Base-by-base conservation (phyloP, 2,329 filamentous ascomycete species). In the Rugonectria rugulosa region DNA sequence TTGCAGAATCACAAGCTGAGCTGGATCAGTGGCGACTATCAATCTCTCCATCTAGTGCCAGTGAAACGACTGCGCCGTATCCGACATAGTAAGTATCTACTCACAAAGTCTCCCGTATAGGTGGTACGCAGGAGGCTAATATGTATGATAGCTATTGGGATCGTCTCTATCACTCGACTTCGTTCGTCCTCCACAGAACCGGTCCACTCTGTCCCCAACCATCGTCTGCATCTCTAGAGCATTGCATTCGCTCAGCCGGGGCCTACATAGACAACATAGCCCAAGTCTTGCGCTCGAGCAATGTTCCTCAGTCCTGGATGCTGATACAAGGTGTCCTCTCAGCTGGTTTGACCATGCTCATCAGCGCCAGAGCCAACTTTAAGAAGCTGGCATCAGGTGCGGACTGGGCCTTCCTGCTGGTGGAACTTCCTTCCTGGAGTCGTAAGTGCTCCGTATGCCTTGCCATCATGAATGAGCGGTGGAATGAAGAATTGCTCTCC, bases 221-320 rank as follows among this genome's bases (percentile, higher is more conserved):
- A 5, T 23, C 41, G 9, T 6, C 27, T 31, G 9, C 27, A 23
- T 50, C 45, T 2, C 34, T 48, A 9, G 45, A 48, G 23, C 34
- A 20, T 11, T 48, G 31, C 6, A 29, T 55, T 36, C 40, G 32
- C 7, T 44, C 53, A 21, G 46, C 46, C 3, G 53, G 26, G 5
- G 44, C 40, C n/a, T 56, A 41, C 19, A 29, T 56, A 12, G 31
- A 34, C n/a, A 14, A 36, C 17, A 12, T 57, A 6, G 6, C 31
- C 2, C 20, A 21, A 8, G 40, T 43, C 17, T 6, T 57, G 12
- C 36, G 49, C 6, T 37, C 26, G 20, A 53, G 37, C 36, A 42
- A 57, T n/a, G 38, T 57, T 2, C 43, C 49, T 15, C 38, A 53
- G 2, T 37, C 43, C 7, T 57, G 55, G 55, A 57, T 57, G 55